Conservation (phyloP, 202 grass and related monocot species). For the Carex arenaria region DNA sequence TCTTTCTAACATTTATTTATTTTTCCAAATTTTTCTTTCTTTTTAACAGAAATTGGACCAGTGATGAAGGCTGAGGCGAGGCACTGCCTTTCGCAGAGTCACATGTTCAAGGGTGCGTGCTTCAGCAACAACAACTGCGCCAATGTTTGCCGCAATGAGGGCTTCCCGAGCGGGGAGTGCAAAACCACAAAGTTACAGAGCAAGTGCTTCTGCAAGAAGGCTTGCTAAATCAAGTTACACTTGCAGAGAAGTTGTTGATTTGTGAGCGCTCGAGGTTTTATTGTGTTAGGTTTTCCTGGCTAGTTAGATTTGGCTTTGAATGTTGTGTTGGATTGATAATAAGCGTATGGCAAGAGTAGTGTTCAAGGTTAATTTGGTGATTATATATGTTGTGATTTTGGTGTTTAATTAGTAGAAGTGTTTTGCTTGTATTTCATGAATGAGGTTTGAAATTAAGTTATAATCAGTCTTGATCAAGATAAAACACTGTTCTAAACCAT, state of each 20-base stretch:
- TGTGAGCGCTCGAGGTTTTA: background rate
- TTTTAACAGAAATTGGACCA: constrained; percentile 39
- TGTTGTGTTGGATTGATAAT: background rate
- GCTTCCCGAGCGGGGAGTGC: constrained; percentile 48
- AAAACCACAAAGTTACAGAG: constrained; percentile 23
- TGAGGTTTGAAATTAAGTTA: background rate
- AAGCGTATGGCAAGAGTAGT: background rate
- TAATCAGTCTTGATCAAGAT: background rate
- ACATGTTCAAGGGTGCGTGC: constrained; percentile 45
- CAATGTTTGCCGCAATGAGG: constrained; percentile 62
- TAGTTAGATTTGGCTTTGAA: background rate
- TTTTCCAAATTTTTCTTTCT: background rate
- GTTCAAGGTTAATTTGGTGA: background rate
- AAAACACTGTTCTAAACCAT: background rate
- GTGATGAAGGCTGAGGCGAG: constrained; percentile 45
- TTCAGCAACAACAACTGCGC: constrained; percentile 35
- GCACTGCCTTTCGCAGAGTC: constrained; percentile 66
- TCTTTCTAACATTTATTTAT: no score
- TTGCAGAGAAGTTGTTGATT: background rate
- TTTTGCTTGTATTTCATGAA: background rate
- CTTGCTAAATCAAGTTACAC: constrained; percentile 21
- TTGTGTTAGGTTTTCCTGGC: background rate
- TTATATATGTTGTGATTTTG: background rate
- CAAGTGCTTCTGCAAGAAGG: constrained; percentile 62
- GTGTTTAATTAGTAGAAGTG: background rate